phyloP scores from a whole-genome alignment of 495 filamentous ascomycete species.

The Parathielavia appendiculata region DNA sequence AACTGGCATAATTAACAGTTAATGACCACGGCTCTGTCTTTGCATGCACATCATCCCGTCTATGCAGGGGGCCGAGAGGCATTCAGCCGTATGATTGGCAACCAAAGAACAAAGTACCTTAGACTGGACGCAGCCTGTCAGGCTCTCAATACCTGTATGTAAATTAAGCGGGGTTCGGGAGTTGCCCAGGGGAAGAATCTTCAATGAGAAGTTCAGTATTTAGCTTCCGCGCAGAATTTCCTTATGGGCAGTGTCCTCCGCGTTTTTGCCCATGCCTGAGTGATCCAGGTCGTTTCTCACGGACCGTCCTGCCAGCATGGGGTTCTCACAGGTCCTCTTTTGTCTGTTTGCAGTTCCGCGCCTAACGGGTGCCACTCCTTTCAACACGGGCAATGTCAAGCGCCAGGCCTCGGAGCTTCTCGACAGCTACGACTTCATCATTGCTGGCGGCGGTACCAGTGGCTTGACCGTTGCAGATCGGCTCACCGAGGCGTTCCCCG shows the following conservation, averaged over 20 bases:
- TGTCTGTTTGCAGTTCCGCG: neutral
- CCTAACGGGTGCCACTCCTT: neutral
- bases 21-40: too few species aligned
- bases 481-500: slow-evolving; percentile 26
- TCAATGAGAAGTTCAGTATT: neutral
- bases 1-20: too few species aligned
- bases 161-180: slow-evolving; percentile 10
- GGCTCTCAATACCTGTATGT: neutral
- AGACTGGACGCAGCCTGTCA: too few species aligned
- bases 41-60: neutral
- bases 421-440: slow-evolving; percentile 34
- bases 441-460: slow-evolving; percentile 38
- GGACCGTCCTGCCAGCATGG: neutral
- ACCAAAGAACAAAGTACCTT: neutral
- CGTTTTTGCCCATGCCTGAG: too few species aligned
- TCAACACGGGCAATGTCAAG: slow-evolving; percentile 9
- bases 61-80: neutral
- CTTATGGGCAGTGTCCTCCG: too few species aligned
- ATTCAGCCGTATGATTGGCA: neutral
- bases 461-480: slow-evolving; percentile 40
- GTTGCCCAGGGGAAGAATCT: slow-evolving; percentile 4
- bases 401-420: slow-evolving; percentile 22
- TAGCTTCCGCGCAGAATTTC: too few species aligned
- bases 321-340: neutral
- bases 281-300: neutral